phyloP scores from a whole-genome alignment of 371 early-diverging fungal genomes.

The Haplosporangium sp. region DNA sequence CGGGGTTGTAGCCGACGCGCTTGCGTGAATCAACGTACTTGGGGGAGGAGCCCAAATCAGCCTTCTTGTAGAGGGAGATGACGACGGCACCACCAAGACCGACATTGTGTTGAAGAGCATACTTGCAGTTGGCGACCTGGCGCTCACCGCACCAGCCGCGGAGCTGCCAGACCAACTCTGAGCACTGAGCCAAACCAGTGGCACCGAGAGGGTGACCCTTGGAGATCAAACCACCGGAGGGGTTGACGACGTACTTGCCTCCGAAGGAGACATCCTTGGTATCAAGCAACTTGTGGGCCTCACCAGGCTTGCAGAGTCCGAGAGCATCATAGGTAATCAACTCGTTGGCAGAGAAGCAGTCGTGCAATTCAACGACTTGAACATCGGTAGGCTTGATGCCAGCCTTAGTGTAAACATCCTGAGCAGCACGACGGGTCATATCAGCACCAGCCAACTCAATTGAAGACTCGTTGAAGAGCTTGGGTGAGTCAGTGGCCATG shows the following conservation, averaged over 20 bases:
- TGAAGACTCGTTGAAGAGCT: constrained; percentile 64
- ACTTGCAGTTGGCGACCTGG: constrained; percentile 75
- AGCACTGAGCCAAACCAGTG: constrained; percentile 85
- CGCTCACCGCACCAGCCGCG: constrained; percentile 80
- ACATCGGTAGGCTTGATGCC: constrained; percentile 73
- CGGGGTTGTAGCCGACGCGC: constrained; percentile 81
- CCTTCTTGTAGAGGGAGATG: constrained; percentile 74
- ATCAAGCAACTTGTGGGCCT: constrained; percentile 73
- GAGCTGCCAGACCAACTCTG: constrained; percentile 73
- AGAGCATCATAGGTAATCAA: constrained; percentile 84
- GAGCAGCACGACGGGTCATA: constrained; percentile 79
- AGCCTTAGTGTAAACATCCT: constrained; percentile 66
- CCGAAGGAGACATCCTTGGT: constrained; percentile 69
- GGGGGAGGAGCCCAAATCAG: constrained; percentile 54
- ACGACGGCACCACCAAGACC: constrained; percentile 87
- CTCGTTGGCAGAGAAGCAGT: constrained; percentile 88
- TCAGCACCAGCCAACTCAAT: constrained; percentile 80
- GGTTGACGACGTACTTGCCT: constrained; percentile 78
- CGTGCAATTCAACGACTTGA: constrained; percentile 83
- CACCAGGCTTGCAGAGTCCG: constrained; percentile 73
- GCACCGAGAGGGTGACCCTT: constrained; percentile 89
- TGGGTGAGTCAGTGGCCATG: constrained; percentile 82
- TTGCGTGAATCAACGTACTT: constrained; percentile 67
- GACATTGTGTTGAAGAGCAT: constrained; percentile 85
- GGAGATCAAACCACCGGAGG: constrained; percentile 84